A percentile compares a stretch with the other conserved stretches of the same genome.
Conservation (phyloP, 129 eudicot genomes). For the Helichrysum umbraculigerum region DNA sequence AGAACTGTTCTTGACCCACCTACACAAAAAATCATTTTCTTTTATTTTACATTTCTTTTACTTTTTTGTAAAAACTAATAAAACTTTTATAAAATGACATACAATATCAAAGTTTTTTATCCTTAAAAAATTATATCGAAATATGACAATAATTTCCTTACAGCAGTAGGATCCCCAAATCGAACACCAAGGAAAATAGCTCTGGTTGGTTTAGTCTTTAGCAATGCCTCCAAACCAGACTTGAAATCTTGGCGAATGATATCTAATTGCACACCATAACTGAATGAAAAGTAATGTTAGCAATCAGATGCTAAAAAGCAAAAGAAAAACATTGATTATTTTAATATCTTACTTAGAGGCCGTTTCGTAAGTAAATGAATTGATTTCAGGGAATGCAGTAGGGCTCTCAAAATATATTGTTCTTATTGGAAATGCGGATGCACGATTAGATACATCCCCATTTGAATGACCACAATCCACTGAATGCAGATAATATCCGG, state of each 20-base stretch:
- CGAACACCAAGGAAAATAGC: constrained; percentile 92
- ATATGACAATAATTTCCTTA: constrained; percentile 24
- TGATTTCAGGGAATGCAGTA: constrained; percentile 70
- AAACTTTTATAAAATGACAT: background rate
- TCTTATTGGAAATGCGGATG: constrained; percentile 56
- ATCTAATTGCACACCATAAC: constrained; percentile 72
- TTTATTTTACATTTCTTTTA: background rate
- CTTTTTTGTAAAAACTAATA: background rate
- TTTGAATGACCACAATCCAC: constrained; percentile 30
- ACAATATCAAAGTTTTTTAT: background rate
- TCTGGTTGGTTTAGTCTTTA: constrained; percentile 59
- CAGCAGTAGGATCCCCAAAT: constrained; percentile 91
- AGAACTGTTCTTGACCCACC: constrained; percentile 87
- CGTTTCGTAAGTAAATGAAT: constrained; percentile 75
- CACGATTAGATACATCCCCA: constrained; percentile 36
- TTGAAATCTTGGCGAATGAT: constrained; percentile 77
- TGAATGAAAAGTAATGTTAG: constrained; percentile 27
- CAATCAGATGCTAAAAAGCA: constrained; percentile 1
- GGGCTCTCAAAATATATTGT: constrained; percentile 84
- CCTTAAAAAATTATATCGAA: background rate
- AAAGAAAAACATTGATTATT: background rate
- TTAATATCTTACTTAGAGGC: constrained; percentile 46
- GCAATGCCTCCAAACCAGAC: constrained; percentile 76
- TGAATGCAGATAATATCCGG: constrained; percentile 65
- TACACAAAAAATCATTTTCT: constrained; percentile 16